Evolutionary conservation across 768 basidiomycete species (phyloP), one percentile per base, ranked within the genome.

Genomic region (Mycena albidolilacea): DNA sequence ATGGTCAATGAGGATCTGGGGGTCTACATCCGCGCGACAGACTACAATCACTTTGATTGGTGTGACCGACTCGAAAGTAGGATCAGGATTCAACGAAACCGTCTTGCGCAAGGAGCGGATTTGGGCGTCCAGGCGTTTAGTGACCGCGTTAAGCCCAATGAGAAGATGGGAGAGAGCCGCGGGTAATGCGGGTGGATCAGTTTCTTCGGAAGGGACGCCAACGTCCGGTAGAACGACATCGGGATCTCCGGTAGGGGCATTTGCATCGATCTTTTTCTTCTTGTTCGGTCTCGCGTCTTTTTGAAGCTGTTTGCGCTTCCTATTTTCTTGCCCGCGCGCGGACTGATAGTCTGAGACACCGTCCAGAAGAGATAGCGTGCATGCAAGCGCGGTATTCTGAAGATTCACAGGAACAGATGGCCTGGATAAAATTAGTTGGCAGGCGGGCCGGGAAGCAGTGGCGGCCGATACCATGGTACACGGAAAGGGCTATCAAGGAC

Each of bases 91-190:
- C 80, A 79, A 81, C 71, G 41, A 75, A 74, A 64, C 75, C 80
- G 67, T 71, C 77, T 71, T 79, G 84, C 67, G 78, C 76, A 62
- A 73, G 70, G 71, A 67, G 19, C 79, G 81, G 17, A 89, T 82
- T 76, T 93, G 90, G 2, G 60, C 74, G 80, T 97, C 95, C 14
- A 97, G 85, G 38, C 85, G 84, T 79, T 89, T 92, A 0, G 95
- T 95, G 15, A 96, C 93, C 77, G 90, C 85, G 77, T 96, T 97
- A 72, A 96, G 92, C n/a, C 95, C 95, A 59, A 91, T 78, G 11
- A 85, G 79, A 43, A 92, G 70, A 78, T 92, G 88, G 11, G 82
- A 75, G 23, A 90, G 79, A 41, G 91, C 79, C 5, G 75, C 48
- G 2, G 90, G 90, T 11, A 79, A 68, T 11, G 75, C 70, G 35